Base-by-base conservation (phyloP, 306 rosid species). In the Rosa chinensis region DNA sequence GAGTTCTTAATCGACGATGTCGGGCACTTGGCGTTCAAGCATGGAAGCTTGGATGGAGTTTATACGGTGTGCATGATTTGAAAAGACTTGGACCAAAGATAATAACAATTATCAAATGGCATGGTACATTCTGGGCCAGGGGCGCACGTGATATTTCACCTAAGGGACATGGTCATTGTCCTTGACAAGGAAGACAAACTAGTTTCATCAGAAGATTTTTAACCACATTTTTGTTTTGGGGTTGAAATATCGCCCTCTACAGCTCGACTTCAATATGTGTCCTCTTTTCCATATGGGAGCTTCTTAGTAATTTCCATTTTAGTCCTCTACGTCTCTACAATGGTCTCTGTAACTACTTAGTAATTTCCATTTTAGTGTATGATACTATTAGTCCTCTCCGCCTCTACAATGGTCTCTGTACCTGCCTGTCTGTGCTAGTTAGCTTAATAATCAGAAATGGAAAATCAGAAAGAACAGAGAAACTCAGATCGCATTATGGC, bases 101-200 rank as follows among this genome's bases (percentile, higher is more conserved):
- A 2, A 77, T 39, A 50, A 17, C 47, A 76, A 48, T 10, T 12
- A 62, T 43, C 35, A 21, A 11, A 37, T 25, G 18, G 47, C 68
- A 70, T 75, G 79, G 81, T 63, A 66, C 74, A 77, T 74, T 71
- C 83, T 37, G 77, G 75, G 84, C 66, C 66, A 70, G 68, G 58
- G 53, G 45, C 48, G 81, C 91, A 87, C 84, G 88, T 84, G 90
- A 83, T 48, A 55, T 72, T 82, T 83, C 89, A 87, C 77, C 66
- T 45, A 85, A 66, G 72, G 37, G 44, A 52, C 84, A 80, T 78
- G 88, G 76, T 48, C 80, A 61, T 18, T 82, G 89, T 88, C 88
- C 76, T 58, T 82, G 73, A 75, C 61, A 12, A 68, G 79, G 82
- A 81, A 80, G 86, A 83, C 88, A 83, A n/a, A n/a, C 79, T 79